Evolutionary conservation across 31 red algal genomes (phyloP).

Genomic region (Odonthalia washingtoniensis): DNA sequence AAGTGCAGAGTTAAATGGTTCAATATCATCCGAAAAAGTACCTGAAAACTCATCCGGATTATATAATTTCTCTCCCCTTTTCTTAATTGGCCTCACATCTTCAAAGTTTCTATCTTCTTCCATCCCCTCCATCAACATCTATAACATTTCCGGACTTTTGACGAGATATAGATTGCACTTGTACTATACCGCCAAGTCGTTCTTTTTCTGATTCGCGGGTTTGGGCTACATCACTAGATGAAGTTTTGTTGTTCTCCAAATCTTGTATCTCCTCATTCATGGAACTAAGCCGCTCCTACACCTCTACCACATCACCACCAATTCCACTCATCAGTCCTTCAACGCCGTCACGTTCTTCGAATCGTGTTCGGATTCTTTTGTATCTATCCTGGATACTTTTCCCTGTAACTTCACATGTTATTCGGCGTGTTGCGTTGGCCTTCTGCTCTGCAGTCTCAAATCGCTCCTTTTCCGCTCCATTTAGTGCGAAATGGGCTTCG

Average conservation of each 20-base stretch:
- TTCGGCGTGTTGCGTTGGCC: not conserved
- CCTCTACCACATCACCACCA: constrained; percentile 26
- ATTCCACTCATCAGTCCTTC: not conserved
- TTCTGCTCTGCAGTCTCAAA: constrained; percentile 14
- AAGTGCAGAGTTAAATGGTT: not conserved
- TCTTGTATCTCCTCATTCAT: constrained; percentile 26
- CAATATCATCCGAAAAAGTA: not conserved
- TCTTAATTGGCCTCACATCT: not conserved
- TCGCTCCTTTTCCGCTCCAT: constrained; percentile 22
- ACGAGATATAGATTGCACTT: not conserved
- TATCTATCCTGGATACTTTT: constrained; percentile 34
- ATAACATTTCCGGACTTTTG: not conserved
- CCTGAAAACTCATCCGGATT: not conserved
- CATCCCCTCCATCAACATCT: too few species aligned
- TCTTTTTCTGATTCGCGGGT: constrained; percentile 23
- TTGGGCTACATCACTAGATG: too few species aligned
- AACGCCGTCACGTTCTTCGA: not conserved
- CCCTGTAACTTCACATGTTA: not conserved
- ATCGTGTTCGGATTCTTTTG: too few species aligned
- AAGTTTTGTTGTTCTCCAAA: not conserved
- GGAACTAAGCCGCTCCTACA: not conserved
- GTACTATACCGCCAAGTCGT: not conserved
- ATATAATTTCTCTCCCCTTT: not conserved
- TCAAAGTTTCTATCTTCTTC: not conserved
- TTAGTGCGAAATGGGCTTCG: constrained; percentile 27